Evolutionary conservation across 495 filamentous ascomycete genomes (phyloP), one percentile per base, ranked within the genome.

Genomic region (Penicillium cinerascens): DNA sequence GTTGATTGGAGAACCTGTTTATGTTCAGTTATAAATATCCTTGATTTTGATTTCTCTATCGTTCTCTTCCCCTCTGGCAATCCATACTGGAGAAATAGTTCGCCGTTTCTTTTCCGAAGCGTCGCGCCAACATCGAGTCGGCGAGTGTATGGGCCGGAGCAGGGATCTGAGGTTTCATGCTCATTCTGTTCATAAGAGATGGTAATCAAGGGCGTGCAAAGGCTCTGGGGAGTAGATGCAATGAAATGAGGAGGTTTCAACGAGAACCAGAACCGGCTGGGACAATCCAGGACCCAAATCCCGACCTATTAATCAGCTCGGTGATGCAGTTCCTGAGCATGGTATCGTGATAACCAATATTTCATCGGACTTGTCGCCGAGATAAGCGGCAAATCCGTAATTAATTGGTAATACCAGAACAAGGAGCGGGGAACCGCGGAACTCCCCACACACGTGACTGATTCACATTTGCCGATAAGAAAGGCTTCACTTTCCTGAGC

Each of bases 81-180:
- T 16, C 40, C 65, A 37, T 70, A 79, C 91, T 90, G 51, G 89
- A 87, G 76, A 96, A 97, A 80, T 97, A 98, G 74, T 98, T 97
- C 58, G 87, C 84, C 11, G 90, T 83, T 73, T 97, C 93, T 58
- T 78, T 85, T 60, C 93, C 93, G 69, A 96, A 97, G 53, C 88
- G 93, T 42, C 85, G 80, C 39, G 86, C 82, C 58, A 98, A 74
- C 84, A 92, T 91, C 6, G 87, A 89, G 75, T 92, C 83, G 61
- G 88, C 80, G 63, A 86, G 80, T 53, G 73, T 71, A 60, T 84
- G 78, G 8, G 79, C 79, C 43, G 84, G 82, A 42, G 74, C 73
- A 4, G 84, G 84, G 25, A 78, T 62, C 45, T 72, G 71, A 35
- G 68, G 59, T 23, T 54, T 38, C 21, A 54, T 47, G 55, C 42